These are phyloP conservation scores for apple (Malus domestica) DNA, from an alignment of 306 rosid species.

Conservation along the genomic window DNA sequence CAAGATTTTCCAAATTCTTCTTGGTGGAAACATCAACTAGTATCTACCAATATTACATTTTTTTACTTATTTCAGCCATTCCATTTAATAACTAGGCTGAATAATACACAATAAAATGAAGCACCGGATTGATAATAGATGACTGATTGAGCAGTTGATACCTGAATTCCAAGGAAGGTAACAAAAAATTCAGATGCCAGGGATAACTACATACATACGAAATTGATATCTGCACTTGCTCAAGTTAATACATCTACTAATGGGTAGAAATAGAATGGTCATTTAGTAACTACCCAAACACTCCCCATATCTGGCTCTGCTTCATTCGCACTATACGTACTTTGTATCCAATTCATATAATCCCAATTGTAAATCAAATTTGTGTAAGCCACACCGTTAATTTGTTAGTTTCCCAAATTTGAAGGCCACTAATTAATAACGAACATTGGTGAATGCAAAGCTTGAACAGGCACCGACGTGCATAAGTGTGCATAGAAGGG, in stretches of 20 bases:
- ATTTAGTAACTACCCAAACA: slow-evolving; percentile 26
- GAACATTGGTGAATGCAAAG: background rate
- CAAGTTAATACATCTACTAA: background rate
- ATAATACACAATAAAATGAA: background rate
- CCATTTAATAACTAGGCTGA: background rate
- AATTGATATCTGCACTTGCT: background rate
- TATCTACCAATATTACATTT: background rate
- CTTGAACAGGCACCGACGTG: background rate
- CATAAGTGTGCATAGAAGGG: background rate
- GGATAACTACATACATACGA: background rate
- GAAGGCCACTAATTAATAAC: background rate
- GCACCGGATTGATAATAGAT: background rate
- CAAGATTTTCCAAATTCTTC: background rate
- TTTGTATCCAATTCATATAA: background rate
- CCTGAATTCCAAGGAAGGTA: slow-evolving; percentile 38
- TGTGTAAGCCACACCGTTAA: background rate
- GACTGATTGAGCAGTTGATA: background rate
- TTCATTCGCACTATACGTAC: background rate
- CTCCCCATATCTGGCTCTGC: slow-evolving; percentile 30
- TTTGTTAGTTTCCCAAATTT: background rate
- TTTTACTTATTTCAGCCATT: background rate
- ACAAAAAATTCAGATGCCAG: background rate
- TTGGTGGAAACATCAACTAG: background rate
- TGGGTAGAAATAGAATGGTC: background rate
- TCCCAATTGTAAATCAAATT: background rate